Evolutionary conservation across 352 stramenopile species (phyloP), one percentile per base, ranked within the genome.

Genomic region (Phytophthora nicotianae): DNA sequence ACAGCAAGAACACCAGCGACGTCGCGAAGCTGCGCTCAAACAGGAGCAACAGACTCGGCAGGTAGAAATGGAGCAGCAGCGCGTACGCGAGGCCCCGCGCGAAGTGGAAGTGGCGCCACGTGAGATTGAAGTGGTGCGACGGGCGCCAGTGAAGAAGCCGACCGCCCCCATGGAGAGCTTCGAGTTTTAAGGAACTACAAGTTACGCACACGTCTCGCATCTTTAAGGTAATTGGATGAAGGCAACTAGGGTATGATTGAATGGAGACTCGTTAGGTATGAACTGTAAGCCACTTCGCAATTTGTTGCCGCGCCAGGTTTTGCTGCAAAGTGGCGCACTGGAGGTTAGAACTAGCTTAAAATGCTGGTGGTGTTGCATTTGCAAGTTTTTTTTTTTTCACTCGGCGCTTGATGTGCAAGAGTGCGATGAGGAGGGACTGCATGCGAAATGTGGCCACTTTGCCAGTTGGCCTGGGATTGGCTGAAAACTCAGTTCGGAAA

Each of bases 1-100:
- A 55, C 74, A 88, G 64, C 55, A 60, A 13, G 77, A 85, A 62
- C 79, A 89, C 64, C 76, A 82, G 50, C 80, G 80, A n/a, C 79
- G 69, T 19, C 80, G 80, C 45, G 83, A 91, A 47, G 77, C 76
- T 2, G 62, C 77, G 13, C 70, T 90, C 45, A 77, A 85, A 50
- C 68, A 88, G 37, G 72, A 88, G 40, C 77, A 89, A 38, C 64
- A 63, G 38, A 42, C 35, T 20, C 40, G 57, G 51, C 49, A 66
- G 21, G 51, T 24, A 7, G 55, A 68, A 35, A 60, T 35, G 48
- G 59, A 59, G 16, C 68, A 84, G 52, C 66, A 77, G 27, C 61
- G 75, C 27, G 58, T 74, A 29, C 53, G 33, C 11, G 53, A 65
- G 32, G 51, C 40, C 5, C 58, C 62, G 26, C 65, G 65, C 27